phyloP scores from a whole-genome alignment of 169 alveolate species.

The Plasmodium inui region DNA sequence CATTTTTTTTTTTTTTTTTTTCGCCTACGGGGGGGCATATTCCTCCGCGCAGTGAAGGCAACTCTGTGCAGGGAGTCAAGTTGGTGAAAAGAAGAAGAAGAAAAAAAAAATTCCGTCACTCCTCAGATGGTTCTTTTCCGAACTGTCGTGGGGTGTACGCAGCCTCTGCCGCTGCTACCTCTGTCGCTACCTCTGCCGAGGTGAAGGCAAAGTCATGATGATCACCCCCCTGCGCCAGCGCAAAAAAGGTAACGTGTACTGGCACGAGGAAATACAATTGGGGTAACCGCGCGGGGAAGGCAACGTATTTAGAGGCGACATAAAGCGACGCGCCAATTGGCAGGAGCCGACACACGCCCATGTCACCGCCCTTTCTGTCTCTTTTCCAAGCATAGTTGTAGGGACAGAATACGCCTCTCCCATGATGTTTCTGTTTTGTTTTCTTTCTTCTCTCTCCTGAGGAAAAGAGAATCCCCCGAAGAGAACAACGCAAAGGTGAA shows the following conservation, averaged over 20 bases:
- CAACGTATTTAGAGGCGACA: neutral
- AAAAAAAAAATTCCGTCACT: slow-evolving; percentile 1
- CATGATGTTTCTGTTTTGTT: neutral
- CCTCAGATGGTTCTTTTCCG: neutral
- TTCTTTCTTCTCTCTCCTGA: neutral
- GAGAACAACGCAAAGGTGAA: neutral
- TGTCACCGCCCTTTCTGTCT: neutral
- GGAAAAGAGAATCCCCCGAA: neutral
- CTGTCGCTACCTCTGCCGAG: neutral
- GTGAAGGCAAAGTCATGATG: neutral
- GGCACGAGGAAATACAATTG: neutral
- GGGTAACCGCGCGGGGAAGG: neutral
- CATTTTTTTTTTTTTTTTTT: neutral
- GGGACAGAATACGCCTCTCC: neutral
- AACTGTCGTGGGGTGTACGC: neutral
- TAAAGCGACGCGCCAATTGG: neutral
- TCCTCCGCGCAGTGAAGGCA: neutral
- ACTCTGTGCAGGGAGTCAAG: neutral
- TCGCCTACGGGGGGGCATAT: neutral
- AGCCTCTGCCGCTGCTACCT: neutral
- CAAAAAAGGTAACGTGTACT: neutral
- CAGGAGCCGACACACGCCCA: neutral
- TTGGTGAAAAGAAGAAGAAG: neutral
- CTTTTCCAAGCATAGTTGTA: neutral
- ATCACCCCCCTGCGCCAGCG: neutral